Evolutionary conservation across 2,329 filamentous ascomycete species (phyloP), one percentile per base, ranked within the genome.

Genomic region (Pyrenophora graminea): DNA sequence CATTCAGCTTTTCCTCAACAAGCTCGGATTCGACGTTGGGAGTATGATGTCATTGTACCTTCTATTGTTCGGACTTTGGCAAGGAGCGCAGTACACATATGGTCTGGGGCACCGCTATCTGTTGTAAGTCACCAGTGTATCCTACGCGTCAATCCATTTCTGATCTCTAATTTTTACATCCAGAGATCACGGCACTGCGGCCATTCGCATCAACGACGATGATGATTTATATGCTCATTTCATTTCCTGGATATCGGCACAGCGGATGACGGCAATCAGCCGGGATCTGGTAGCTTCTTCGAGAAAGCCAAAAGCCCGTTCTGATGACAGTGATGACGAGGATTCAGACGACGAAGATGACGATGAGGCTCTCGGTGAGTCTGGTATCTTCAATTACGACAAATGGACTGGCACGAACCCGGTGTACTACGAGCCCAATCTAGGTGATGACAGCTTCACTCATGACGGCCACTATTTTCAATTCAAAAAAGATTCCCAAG

Each of bases 381-480:
- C 48, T 4, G 75, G 74, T 2, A 72, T 80, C 39, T 78, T 82
- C 63, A 78, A 81, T 55, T 80, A 77, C 58, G 76, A 75, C 51
- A 77, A 77, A 51, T 80, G 77, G 75, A 71, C 73, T 9, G 75
- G 77, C 30, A 75, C 74, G 4, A 71, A 76, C 3, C 80, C 80
- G 1, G 78, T 77, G 1, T 69, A 72, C 3, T 82, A 78, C 49
- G 77, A 80, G 50, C 79, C 79, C 0, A 77, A 79, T 50, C 77
- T 76, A 43, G 79, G 79, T 1, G 63, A 63, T 23, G 73, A 80
- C 51, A 66, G 59, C 32, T 77, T 82, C 58, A 76, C 69, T 55
- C 71, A 76, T 49, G 65, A 74, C 1, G 74, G 77, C 3, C 67
- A 71, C 0, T 53, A 64, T 6, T 72, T 80, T 62, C 68, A 73